Base-by-base conservation (phyloP, 495 filamentous ascomycete genomes). In the Daldinia caldariorum region DNA sequence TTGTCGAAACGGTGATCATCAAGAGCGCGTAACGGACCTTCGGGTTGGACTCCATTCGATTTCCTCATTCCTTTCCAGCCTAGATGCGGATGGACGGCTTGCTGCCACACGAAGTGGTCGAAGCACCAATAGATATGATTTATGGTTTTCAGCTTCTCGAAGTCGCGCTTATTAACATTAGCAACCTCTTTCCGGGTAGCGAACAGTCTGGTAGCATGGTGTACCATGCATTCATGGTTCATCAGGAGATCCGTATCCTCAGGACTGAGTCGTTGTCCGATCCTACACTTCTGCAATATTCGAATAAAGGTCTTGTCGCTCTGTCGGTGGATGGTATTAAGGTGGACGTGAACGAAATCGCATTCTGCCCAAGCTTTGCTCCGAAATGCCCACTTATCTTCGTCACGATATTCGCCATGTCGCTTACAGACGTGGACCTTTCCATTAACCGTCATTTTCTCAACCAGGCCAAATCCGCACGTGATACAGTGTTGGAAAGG, bases 401-500 rank as follows among this genome's bases (percentile, higher is more conserved):
- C 71, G 38, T 79, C 76, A 45, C 54, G 59, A 60, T 73, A 87
- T 69, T 68, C 55, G 45, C 56, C 58, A 13, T 67, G 58, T 37
- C 64, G 70, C 13, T 65, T 62, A 73, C 83, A 79, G 71, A 83
- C 81, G 84, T 70, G 91, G 86, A 74, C 89, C 91, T 80, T 20
- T 88, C 89, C 80, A 88, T 91, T 6, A 87, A 91, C 70, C 87
- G 90, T 73, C 89, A 85, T 58, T 92, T 90, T n/a, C 86, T 85
- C 16, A 85, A 89, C 66, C 79, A 91, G 91, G 85, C 94, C 13
- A 84, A 90, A 38, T 77, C 88, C 64, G 88, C 94, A 80, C 87
- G 85, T 58, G 89, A 97, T 34, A 87, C 90, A 83, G 91, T 95
- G 70, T 86, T 92, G 29, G 87, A 84, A 85, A 6, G 95, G 94